A percentile compares a stretch with the other conserved stretches of the same genome.
These are phyloP conservation scores for Actinidia arguta DNA, from an alignment of 179 eudicot genomes.

Conservation along the genomic window DNA sequence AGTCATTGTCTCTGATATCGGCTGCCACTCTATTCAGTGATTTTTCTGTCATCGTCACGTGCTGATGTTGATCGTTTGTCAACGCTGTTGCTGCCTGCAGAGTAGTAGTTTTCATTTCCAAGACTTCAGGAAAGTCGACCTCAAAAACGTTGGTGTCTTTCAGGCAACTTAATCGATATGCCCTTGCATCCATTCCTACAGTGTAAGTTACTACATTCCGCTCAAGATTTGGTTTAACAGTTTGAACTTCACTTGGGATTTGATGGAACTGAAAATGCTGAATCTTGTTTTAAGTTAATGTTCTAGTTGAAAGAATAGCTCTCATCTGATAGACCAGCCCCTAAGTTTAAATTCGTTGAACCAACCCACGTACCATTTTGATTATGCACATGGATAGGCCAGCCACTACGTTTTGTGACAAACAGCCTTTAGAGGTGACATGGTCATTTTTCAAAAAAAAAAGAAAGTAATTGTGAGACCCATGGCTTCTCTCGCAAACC, in stretches of 20 bases:
- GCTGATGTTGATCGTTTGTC: slow-evolving; percentile 43
- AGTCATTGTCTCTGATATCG: slow-evolving; percentile 65
- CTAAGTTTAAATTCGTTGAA: background rate
- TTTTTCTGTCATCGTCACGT: slow-evolving; percentile 57
- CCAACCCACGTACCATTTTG: background rate
- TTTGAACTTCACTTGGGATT: slow-evolving; percentile 2
- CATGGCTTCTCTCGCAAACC: background rate
- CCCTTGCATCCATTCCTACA: slow-evolving; percentile 97
- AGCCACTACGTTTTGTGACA: background rate
- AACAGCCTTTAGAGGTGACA: background rate
- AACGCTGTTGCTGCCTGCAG: slow-evolving; percentile 69
- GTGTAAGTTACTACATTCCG: slow-evolving; percentile 7
- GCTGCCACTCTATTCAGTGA: slow-evolving; percentile 76
- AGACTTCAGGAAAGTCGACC: slow-evolving; percentile 82
- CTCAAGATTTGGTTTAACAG: slow-evolving; percentile 7
- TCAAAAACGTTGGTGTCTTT: slow-evolving; percentile 75
- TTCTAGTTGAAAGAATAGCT: background rate
- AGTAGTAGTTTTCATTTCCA: slow-evolving; percentile 77
- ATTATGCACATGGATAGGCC: background rate
- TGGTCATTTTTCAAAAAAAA: background rate
- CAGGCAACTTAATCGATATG: slow-evolving; percentile 79
- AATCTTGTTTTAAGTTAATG: background rate
- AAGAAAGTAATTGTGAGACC: too few relatives aligned
- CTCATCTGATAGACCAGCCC: background rate
- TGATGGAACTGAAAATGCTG: background rate